Percentiles rank a stretch among this genome's conserved stretches.
Conservation (phyloP, 116 monocot species). For the Thalassia testudinum region DNA sequence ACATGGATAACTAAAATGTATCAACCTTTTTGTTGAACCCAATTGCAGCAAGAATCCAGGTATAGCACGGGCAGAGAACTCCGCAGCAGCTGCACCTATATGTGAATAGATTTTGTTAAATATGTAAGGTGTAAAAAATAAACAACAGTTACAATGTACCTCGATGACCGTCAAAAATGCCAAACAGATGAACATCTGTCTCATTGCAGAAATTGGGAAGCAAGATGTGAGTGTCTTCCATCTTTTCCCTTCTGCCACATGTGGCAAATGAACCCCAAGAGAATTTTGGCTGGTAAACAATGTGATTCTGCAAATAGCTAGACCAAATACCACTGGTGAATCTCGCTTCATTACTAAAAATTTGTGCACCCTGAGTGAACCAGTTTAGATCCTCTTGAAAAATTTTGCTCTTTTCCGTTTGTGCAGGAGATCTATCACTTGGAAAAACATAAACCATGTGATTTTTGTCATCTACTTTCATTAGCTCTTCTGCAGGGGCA, state of each 20-base stretch:
- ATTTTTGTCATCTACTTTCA: neutral
- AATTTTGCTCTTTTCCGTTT: neutral
- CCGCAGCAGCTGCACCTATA: slow-evolving; percentile 88
- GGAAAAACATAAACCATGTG: slow-evolving; percentile 2
- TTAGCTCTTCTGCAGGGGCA: slow-evolving; percentile 10
- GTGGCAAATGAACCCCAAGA: slow-evolving; percentile 89
- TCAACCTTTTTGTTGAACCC: slow-evolving; percentile 28
- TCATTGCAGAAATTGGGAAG: slow-evolving; percentile 57
- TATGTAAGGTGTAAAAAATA: neutral
- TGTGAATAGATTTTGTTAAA: neutral
- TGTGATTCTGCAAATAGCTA: slow-evolving; percentile 10
- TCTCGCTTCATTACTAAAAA: slow-evolving; percentile 7
- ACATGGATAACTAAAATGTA: too few relatives aligned
- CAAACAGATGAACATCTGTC: slow-evolving; percentile 54
- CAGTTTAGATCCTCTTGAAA: slow-evolving; percentile 62
- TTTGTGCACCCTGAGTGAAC: slow-evolving; percentile 50
- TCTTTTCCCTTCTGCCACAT: slow-evolving; percentile 83
- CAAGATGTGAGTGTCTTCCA: slow-evolving; percentile 97
- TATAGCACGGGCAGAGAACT: slow-evolving; percentile 78
- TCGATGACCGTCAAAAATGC: slow-evolving; percentile 96
- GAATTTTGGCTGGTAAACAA: slow-evolving; percentile 46
- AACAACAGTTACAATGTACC: slow-evolving; percentile 19
- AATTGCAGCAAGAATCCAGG: slow-evolving; percentile 48
- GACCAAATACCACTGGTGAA: slow-evolving; percentile 22
- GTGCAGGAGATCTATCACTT: slow-evolving; percentile 3